A percentile compares a stretch with the other conserved stretches of the same genome.
Conservation (phyloP, 768 basidiomycete species). For the Leucocoprinus leucothites region DNA sequence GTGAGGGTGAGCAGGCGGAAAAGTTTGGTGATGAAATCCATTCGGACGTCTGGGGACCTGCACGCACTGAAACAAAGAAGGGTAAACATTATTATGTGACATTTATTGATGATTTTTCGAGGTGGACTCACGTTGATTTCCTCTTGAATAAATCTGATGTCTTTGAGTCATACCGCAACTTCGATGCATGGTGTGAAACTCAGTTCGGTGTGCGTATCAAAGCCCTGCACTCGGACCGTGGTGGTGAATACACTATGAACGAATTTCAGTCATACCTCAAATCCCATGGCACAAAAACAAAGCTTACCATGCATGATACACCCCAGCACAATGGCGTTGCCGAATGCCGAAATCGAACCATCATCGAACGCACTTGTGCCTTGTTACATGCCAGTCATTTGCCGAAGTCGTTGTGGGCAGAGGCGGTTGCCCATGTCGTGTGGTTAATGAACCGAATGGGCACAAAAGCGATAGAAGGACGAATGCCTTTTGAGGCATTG, state of each 20-base stretch:
- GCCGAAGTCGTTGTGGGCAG: slow-evolving; percentile 36
- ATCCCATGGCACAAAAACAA: slow-evolving; percentile 32
- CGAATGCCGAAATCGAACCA: slow-evolving; percentile 35
- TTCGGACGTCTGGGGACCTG: too few relatives aligned
- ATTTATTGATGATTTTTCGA: too few relatives aligned
- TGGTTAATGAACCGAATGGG: slow-evolving; percentile 33
- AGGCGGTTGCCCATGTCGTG: slow-evolving; percentile 28
- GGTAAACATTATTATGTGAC: too few relatives aligned
- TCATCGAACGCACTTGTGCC: slow-evolving; percentile 29
- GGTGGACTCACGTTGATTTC: too few relatives aligned
- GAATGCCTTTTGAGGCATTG: slow-evolving; percentile 25
- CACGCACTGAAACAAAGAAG: too few relatives aligned
- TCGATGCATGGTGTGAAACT: slow-evolving; percentile 28
- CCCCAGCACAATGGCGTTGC: slow-evolving; percentile 44
- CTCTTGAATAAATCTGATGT: slow-evolving; percentile 34
- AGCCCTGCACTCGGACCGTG: slow-evolving; percentile 35
- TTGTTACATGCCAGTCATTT: slow-evolving; percentile 32
- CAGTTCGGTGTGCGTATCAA: slow-evolving; percentile 29
- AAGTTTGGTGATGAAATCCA: too few relatives aligned
- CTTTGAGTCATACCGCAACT: slow-evolving; percentile 26
- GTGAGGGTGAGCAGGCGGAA: too few relatives aligned
- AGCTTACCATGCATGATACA: slow-evolving; percentile 38
- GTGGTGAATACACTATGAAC: slow-evolving; percentile 39
- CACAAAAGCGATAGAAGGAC: slow-evolving; percentile 23
- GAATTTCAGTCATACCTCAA: slow-evolving; percentile 29